Base-by-base conservation (phyloP, 331 rosid genomes). In the Malus hybrid region DNA sequence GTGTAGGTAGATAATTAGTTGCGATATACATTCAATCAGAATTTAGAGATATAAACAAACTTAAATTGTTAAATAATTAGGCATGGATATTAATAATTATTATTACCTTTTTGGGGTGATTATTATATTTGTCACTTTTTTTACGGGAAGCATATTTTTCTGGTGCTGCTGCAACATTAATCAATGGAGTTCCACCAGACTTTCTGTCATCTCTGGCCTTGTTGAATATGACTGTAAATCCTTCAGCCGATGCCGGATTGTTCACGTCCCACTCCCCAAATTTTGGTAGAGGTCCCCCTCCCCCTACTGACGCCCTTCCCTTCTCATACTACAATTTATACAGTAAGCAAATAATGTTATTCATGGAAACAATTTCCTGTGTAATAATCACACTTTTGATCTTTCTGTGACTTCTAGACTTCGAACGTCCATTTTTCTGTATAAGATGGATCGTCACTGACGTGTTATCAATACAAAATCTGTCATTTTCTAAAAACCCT, bases 181-280 rank as follows among this genome's bases (percentile, higher is more conserved):
- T 28, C 53, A 84, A 84, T 0, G 90, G 66, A 8, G 77, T 53
- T 4, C 75, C 88, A 44, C 88, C 93, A 8, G 82, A 78, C 84
- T 91, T 93, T 85, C 82, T 93, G 39, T 91, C 92, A 78, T 84
- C 89, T 79, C 96, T 80, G 6, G 97, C 98, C 50, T 84, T 84
- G 81, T 89, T 84, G 87, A 93, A 93, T 73, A 93, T 89, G 61
- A 91, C 86, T 0, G 96, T 88, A 53, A 85, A 91, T 66, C 96
- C 97, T 70, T 91, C 93, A 1, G 96, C 93, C 13, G 96, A 81
- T 3, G 93, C 87, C 0, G 98, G 98, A 84, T 93, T 84, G 2
- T 91, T 91, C 63, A 86, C 96, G 81, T 93, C 98, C 96, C 98
- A 91, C 20, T 93, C 98, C 14, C 98, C 98, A 46, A 89, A 93